Evolutionary conservation across 495 filamentous ascomycete genomes (phyloP), one percentile per base, ranked within the genome.

Genomic region (Cudoniella acicularis): DNA sequence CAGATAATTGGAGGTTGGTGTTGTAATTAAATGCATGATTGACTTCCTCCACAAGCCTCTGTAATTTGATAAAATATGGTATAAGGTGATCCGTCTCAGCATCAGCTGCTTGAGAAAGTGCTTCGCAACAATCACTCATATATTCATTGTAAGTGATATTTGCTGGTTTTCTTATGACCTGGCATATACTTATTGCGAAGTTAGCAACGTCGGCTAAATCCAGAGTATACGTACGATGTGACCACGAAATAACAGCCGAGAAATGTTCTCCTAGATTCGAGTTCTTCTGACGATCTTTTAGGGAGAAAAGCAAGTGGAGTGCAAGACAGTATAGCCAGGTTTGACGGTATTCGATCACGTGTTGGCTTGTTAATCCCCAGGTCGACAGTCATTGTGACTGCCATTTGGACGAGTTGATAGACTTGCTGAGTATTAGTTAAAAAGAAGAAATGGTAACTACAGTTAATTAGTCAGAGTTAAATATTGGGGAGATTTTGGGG

Each of bases 191-290:
- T 22, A 40, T 36, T 48, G 8, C 16, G 18, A 53, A 20, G 43
- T 0, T n/a, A 43, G 0, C 9, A 26, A 27, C 10, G n/a, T n/a
- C n/a, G n/a, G n/a, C n/a, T n/a, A n/a, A n/a, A n/a, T n/a, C n/a
- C n/a, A n/a, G n/a, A n/a, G n/a, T n/a, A n/a, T 20, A 56, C 62
- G 56, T 67, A 72, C 68, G 62, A 51, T 25, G 70, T 66, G n/a
- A 61, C 65, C 18, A 72, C 24, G 21, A 55, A 68, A 48, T 70
- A 70, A 45, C 62, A 66, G 22, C 70, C 68, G 26, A 70, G 62
- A 59, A 57, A 69, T 10, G 68, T 61, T 22, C 70, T 61, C 41
- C 60, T 50, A 0, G 36, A 53, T 47, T 72, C 70, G 17, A 65
- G 49, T 20, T 64, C 60, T 54, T 61, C 61, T 9, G 40, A 17